phyloP scores from a whole-genome alignment of 2,329 filamentous ascomycete genomes.

The Alternaria atra region DNA sequence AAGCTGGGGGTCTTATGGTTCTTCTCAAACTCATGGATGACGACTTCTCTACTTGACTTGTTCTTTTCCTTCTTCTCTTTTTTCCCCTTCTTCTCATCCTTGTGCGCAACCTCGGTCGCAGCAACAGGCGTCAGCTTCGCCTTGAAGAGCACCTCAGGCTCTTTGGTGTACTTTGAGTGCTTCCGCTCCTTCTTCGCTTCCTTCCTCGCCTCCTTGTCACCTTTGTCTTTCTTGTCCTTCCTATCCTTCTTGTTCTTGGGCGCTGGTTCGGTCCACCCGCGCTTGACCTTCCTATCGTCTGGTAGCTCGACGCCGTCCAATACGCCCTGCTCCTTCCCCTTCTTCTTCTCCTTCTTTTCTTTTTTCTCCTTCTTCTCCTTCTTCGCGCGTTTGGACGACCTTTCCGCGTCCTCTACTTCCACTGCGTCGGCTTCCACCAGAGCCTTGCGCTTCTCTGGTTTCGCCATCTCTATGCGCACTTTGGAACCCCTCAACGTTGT shows the following conservation, averaged over 20 bases:
- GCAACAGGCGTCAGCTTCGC: slow-evolving; percentile 70
- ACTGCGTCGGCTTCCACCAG: slow-evolving; percentile 49
- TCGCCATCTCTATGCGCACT: slow-evolving; percentile 83
- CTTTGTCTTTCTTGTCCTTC: slow-evolving; percentile 58
- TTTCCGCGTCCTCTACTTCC: slow-evolving; percentile 55
- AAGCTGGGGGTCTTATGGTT: slow-evolving; percentile 85
- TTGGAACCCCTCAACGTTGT: slow-evolving; percentile 84
- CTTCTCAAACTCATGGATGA: slow-evolving; percentile 90
- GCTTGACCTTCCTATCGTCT: slow-evolving; percentile 79
- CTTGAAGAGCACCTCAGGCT: slow-evolving; percentile 85
- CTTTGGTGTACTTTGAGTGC: slow-evolving; percentile 82
- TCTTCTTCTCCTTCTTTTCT: slow-evolving; percentile 55
- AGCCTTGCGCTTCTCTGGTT: slow-evolving; percentile 65
- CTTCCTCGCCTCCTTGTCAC: slow-evolving; percentile 54
- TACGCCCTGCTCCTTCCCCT: slow-evolving; percentile 60
- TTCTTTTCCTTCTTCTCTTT: slow-evolving; percentile 70
- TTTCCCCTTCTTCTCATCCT: slow-evolving; percentile 58
- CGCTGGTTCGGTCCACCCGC: slow-evolving; percentile 83
- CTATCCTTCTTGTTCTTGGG: slow-evolving; percentile 46
- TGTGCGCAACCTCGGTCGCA: slow-evolving; percentile 44
- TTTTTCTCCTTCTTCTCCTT: slow-evolving; percentile 56
- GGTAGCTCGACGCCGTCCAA: slow-evolving; percentile 76
- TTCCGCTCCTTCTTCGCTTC: slow-evolving; percentile 65
- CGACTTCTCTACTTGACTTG: slow-evolving; percentile 62
- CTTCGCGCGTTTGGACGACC: slow-evolving; percentile 59